Evolutionary conservation across 495 filamentous ascomycete genomes (phyloP), one percentile per base, ranked within the genome.

Genomic region (Daldinia decipiens): DNA sequence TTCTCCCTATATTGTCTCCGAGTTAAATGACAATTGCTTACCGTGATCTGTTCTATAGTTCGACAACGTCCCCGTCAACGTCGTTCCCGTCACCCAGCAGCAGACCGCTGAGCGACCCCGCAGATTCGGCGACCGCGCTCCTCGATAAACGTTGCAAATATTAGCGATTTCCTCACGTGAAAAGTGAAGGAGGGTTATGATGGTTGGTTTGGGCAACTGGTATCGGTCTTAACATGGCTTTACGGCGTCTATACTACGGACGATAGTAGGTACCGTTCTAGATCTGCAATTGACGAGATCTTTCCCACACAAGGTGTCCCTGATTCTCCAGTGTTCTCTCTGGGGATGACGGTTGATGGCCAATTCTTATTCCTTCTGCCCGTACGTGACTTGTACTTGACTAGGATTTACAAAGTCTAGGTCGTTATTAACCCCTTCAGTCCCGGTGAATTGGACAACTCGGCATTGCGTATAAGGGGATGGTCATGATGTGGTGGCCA

Each of bases 31-130:
- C 64, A 60, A 67, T 81, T 47, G 77, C 78, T 60, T 60, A 65
- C 45, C 27, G 5, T 65, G 12, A 36, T 52, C 8, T 21, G 43
- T 11, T 7, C 27, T 73, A 64, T 78, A 98, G 95, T 98, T 98
- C 87, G 95, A 98, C 83, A 90, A 89, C 71, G 94, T 98, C 82
- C 92, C 94, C 77, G 93, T 97, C 90, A 96, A 93, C 84, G 92
- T 97, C 77, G 89, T 95, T 75, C 81, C 90, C 70, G 94, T 98
- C 71, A 85, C 90, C 75, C 94, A 97, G 85, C 92, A 92, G 82
- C 95, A 97, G 87, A 80, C 83, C 32, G 82, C 85, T 77, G 93
- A 96, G 86, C 90, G 92, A 70, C 87, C 89, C 78, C 77, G 82
- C 36, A 77, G 82, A 62, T 84, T 82, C 77, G 78, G 76, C 65